phyloP scores from a whole-genome alignment of 805 yeast genomes.

The Millerozyma miso region DNA sequence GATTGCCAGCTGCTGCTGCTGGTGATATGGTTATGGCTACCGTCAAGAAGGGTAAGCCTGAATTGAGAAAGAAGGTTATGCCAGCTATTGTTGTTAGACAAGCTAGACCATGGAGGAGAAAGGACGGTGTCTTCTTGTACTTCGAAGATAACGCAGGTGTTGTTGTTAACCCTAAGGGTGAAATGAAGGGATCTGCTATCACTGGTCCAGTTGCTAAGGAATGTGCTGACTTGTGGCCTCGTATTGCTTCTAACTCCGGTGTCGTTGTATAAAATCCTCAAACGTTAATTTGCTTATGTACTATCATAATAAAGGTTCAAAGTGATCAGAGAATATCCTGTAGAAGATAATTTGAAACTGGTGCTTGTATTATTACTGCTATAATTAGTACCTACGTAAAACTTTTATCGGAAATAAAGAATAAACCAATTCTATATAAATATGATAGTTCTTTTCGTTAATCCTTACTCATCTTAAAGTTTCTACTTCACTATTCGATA shows the following conservation, averaged over 20 bases:
- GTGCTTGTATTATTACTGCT: no score
- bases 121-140: conserved; percentile 99
- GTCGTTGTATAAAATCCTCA: conserved; percentile 80
- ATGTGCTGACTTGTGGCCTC: conserved; percentile 99
- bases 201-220: conserved; percentile 99
- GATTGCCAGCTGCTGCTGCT: conserved; percentile 99
- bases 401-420: no score
- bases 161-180: conserved; percentile 99
- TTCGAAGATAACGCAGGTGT: conserved; percentile 99
- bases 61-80: conserved; percentile 99
- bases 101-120: conserved; percentile 99
- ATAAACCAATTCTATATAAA: not conserved
- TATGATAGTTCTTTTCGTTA: not conserved
- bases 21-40: conserved; percentile 99
- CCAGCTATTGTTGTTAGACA: conserved; percentile 99
- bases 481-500: not conserved
- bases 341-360: no score
- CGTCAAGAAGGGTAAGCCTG: conserved; percentile 99
- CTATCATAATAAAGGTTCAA: not conserved
- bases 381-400: no score
- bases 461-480: not conserved
- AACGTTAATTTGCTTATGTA: not conserved
- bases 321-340: not conserved
- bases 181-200: conserved; percentile 99
- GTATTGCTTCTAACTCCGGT: conserved; percentile 99